Percentiles rank a stretch among this genome's conserved stretches.
Conservation (phyloP, 176 grass and related monocot species). For the Phragmites australis region DNA sequence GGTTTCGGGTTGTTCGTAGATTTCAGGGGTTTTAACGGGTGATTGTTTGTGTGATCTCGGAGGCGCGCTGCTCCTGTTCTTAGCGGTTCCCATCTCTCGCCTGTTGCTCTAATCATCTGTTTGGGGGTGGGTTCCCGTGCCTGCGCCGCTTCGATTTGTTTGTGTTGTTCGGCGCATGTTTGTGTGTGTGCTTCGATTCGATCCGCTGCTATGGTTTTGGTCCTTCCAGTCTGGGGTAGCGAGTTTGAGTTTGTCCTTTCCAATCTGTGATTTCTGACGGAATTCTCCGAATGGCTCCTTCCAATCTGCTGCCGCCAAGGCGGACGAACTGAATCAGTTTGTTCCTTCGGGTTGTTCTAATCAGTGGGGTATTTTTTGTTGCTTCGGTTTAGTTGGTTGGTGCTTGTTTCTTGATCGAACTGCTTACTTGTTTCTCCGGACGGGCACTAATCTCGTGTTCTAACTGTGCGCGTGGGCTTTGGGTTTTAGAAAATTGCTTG, state of each 20-base stretch:
- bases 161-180: no score
- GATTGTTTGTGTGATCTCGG: background rate
- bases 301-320: background rate
- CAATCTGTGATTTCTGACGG: background rate
- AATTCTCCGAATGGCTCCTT: background rate
- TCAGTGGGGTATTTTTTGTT: background rate
- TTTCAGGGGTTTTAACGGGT: background rate
- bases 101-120: no score
- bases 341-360: background rate
- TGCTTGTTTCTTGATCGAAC: conserved; percentile 25
- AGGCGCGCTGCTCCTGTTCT: background rate
- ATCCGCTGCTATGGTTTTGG: no score
- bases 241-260: background rate
- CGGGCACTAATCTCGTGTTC: conserved; percentile 21
- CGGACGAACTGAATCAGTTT: background rate
- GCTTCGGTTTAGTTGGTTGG: background rate
- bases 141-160: background rate
- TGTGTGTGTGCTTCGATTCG: no score
- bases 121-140: background rate
- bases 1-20: background rate
- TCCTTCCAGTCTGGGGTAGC: background rate
- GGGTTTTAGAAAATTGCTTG: background rate
- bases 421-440: background rate
- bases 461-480: background rate
- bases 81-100: background rate